Conservation (phyloP, 1,139 yeast genomes). For the Protomyces inundatus region DNA sequence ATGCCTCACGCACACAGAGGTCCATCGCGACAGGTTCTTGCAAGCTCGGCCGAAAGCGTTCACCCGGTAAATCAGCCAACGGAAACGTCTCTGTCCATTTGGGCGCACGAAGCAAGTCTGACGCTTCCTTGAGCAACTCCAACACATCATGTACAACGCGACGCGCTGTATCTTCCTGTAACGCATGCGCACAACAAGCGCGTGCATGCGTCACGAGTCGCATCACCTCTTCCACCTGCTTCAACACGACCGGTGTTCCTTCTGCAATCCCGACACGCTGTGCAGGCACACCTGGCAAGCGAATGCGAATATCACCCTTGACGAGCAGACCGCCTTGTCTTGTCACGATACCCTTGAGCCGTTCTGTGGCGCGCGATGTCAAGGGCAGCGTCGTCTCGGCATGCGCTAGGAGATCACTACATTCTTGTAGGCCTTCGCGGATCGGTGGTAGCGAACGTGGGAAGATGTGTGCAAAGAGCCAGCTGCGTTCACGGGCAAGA, state of each 20-base stretch:
- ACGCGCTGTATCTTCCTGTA: slow-evolving; percentile 9
- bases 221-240: slow-evolving; percentile 13
- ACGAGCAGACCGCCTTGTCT: slow-evolving; percentile 18
- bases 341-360: slow-evolving; percentile 22
- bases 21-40: slow-evolving; percentile 17
- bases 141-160: slow-evolving; percentile 9
- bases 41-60: slow-evolving; percentile 10
- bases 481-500: slow-evolving; percentile 5
- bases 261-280: slow-evolving; percentile 1
- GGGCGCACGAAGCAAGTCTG: neutral
- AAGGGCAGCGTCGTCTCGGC: slow-evolving; percentile 18
- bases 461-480: slow-evolving; percentile 22
- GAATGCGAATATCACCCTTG: slow-evolving; percentile 20
- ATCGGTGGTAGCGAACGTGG: slow-evolving; percentile 10
- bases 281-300: neutral
- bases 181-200: slow-evolving; percentile 3
- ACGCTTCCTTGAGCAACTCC: slow-evolving; percentile 1
- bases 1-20: slow-evolving; percentile 18
- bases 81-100: slow-evolving; percentile 5
- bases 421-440: slow-evolving; percentile 9
- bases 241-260: slow-evolving; percentile 1
- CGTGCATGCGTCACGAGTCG: slow-evolving; percentile 3
- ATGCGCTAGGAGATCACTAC: slow-evolving; percentile 14
- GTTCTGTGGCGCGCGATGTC: slow-evolving; percentile 24
- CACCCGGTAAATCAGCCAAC: neutral